These are phyloP conservation scores for Rhodotorula kratochvilovae DNA, from an alignment of 768 basidiomycete species.

Conservation along the genomic window DNA sequence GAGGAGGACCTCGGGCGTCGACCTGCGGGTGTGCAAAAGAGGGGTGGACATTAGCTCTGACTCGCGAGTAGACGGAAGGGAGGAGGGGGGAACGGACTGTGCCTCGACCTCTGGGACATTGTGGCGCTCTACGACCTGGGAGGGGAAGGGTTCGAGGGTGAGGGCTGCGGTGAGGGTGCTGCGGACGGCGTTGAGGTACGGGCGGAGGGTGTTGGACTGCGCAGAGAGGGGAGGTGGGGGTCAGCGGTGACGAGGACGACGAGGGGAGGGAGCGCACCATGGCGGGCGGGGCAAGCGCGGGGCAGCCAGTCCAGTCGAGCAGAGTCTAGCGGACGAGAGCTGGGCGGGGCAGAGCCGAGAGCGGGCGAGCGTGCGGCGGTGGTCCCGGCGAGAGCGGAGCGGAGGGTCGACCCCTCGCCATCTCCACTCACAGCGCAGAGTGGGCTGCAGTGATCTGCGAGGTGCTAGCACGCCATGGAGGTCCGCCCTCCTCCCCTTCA, in stretches of 20 bases:
- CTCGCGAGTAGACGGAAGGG: too few relatives aligned
- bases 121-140: conserved; percentile 61
- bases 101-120: conserved; percentile 33
- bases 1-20: conserved; percentile 87
- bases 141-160: conserved; percentile 95
- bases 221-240: neutral
- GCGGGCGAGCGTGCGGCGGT: too few relatives aligned
- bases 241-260: too few relatives aligned
- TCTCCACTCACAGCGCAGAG: too few relatives aligned
- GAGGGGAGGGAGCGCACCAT: conserved; percentile 9
- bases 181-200: conserved; percentile 91
- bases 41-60: too few relatives aligned
- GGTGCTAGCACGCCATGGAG: too few relatives aligned
- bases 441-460: too few relatives aligned
- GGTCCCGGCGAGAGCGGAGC: neutral
- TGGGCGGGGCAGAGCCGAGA: too few relatives aligned
- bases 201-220: conserved; percentile 90
- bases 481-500: neutral
- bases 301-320: neutral
- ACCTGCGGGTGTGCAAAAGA: conserved; percentile 53
- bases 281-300: neutral
- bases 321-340: neutral
- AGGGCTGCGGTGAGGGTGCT: conserved; percentile 96
- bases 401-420: too few relatives aligned
- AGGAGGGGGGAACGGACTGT: conserved; percentile 9